These are phyloP conservation scores for Talaromyces piceae DNA, from an alignment of 2,329 filamentous ascomycete species.

Conservation along the genomic window DNA sequence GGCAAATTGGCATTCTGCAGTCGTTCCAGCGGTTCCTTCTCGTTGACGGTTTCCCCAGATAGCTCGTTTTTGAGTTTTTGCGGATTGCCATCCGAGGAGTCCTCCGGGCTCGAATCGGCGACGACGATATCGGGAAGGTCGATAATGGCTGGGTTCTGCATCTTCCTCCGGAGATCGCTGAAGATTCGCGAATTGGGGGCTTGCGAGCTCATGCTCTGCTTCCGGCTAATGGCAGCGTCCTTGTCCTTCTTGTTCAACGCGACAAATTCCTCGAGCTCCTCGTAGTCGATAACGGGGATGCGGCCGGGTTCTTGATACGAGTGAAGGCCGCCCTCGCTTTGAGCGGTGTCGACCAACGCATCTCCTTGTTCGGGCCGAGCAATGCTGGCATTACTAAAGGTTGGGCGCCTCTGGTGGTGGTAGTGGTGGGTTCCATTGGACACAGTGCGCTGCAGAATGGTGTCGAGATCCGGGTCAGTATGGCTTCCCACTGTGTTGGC, in stretches of 20 bases:
- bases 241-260: constrained; percentile 49
- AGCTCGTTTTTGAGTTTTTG: constrained; percentile 13
- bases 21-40: constrained; percentile 26
- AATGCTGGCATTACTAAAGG: constrained; percentile 51
- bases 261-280: constrained; percentile 89
- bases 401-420: constrained; percentile 51
- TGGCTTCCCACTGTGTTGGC: constrained; percentile 59
- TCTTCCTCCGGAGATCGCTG: constrained; percentile 50
- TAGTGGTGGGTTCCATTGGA: constrained; percentile 66
- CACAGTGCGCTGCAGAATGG: constrained; percentile 60
- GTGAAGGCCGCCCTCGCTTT: constrained; percentile 84
- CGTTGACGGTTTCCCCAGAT: constrained; percentile 15
- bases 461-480: constrained; percentile 46
- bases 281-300: constrained; percentile 79
- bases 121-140: constrained; percentile 30
- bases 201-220: constrained; percentile 44
- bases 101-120: constrained; percentile 19
- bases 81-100: constrained; percentile 20
- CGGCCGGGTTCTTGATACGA: constrained; percentile 69
- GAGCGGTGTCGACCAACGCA: constrained; percentile 25
- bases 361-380: constrained; percentile 43
- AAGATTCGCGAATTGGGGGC: constrained; percentile 50
- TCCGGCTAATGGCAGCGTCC: constrained; percentile 29
- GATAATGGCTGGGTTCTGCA: constrained; percentile 19
- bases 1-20: constrained; percentile 48